Conservation (phyloP, 331 rosid genomes). For the Arachis monticola region DNA sequence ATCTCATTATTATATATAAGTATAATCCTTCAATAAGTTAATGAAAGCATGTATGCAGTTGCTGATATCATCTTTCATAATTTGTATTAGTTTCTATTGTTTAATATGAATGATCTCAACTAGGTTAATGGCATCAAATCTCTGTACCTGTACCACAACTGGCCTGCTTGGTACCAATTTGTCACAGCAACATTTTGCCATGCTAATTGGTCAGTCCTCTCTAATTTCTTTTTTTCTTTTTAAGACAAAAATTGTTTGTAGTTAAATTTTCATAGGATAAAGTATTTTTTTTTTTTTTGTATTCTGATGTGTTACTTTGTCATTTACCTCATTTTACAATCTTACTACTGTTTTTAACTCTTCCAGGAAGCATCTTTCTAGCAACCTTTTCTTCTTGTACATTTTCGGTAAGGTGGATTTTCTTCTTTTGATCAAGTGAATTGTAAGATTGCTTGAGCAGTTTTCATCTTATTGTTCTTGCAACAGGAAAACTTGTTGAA, state of each 20-base stretch:
- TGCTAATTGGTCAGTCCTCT: conserved; percentile 83
- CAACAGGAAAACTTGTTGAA: conserved; percentile 92
- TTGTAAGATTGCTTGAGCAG: conserved; percentile 18
- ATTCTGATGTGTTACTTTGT: not conserved
- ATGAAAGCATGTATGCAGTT: too few species aligned
- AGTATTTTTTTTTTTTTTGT: not conserved
- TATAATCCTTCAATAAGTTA: too few species aligned
- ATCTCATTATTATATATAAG: too few species aligned
- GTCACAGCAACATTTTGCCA: conserved; percentile 95
- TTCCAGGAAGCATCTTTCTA: conserved; percentile 94
- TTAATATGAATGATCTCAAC: not conserved
- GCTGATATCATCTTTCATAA: too few species aligned
- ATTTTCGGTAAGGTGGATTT: conserved; percentile 76
- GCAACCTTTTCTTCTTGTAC: conserved; percentile 97
- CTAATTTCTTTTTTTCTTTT: not conserved
- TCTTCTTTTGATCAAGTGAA: conserved; percentile 36
- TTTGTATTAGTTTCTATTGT: not conserved
- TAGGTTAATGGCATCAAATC: conserved; percentile 65
- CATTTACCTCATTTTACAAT: conserved; percentile 13
- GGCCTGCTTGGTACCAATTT: conserved; percentile 94
- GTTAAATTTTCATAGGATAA: not conserved
- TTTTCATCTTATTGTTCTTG: conserved; percentile 15
- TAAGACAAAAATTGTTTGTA: not conserved
- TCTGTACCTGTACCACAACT: conserved; percentile 75
- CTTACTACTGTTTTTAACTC: conserved; percentile 41